These are phyloP conservation scores for Xerocomus amazonicus DNA, from an alignment of 1,284 basidiomycete genomes.

Conservation along the genomic window DNA sequence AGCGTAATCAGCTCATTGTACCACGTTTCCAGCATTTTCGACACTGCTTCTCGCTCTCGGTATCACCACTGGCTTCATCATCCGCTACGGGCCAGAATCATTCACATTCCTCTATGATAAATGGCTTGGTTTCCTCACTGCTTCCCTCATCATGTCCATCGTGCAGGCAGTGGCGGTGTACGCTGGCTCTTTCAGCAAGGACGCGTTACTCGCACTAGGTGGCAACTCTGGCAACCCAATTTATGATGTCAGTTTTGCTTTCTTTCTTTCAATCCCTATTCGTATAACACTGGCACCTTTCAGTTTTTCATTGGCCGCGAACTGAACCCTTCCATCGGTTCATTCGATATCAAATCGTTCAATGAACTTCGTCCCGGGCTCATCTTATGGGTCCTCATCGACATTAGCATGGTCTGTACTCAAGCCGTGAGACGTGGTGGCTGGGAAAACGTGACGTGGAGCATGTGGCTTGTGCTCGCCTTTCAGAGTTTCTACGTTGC, in stretches of 20 bases:
- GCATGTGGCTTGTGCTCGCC: conserved; percentile 84
- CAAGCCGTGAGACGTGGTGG: conserved; percentile 83
- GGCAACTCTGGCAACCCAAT: conserved; percentile 88
- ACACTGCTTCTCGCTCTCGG: conserved; percentile 82
- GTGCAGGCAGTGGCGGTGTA: conserved; percentile 78
- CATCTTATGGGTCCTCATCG: conserved; percentile 91
- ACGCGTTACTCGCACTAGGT: conserved; percentile 79
- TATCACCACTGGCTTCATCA: conserved; percentile 63
- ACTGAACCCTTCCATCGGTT: conserved; percentile 86
- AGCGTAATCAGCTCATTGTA: neutral
- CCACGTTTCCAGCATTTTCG: conserved; percentile 63
- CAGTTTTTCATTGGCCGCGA: conserved; percentile 97
- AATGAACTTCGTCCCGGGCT: conserved; percentile 95
- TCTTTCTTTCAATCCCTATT: neutral
- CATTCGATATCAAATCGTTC: conserved; percentile 96
- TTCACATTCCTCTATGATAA: conserved; percentile 92
- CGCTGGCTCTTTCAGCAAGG: conserved; percentile 63
- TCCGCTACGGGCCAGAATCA: conserved; percentile 69
- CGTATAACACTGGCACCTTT: neutral
- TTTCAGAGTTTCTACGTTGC: conserved; percentile 90
- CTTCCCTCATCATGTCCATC: conserved; percentile 77
- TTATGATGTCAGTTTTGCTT: conserved; percentile 73
- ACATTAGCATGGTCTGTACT: conserved; percentile 89
- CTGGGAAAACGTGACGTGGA: conserved; percentile 71
- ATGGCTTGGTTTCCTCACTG: conserved; percentile 88